Evolutionary conservation across 768 basidiomycete genomes (phyloP), one percentile per base, ranked within the genome.

Genomic region (Tephrocybe sp.): DNA sequence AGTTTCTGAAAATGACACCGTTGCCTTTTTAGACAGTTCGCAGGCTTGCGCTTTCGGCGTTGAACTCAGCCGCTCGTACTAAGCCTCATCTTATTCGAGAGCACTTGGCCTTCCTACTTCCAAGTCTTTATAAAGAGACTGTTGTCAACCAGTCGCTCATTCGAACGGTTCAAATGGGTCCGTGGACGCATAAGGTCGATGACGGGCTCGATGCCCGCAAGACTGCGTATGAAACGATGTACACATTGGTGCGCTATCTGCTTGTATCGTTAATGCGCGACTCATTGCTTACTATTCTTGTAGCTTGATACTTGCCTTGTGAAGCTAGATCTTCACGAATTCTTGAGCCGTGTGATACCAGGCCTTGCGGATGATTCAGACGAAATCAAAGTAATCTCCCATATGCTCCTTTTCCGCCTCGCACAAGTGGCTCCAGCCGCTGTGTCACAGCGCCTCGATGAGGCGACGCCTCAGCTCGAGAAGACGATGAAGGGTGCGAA

Each of bases 141-240:
- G 63, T 77, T 33, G 71, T 94, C 64, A 92, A 91, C 55, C 76
- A 80, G 2, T 78, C 85, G 1, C 82, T 94, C 52, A 85, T 96
- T 62, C 84, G 89, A 26, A 91, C 89, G 1, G 93, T 97, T 11
- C 91, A 93, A 63, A 97, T 97, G 94, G 93, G 94, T 17, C 93
- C 94, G 2, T 97, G 93, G 93, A 90, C 87, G 22, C 92, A 96
- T 70, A 93, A 90, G 65, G 92, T 97, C 46, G 97, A 99, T 60
- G 95, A 98, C 57, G 97, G 97, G 42, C 76, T 98, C 35, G 96
- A 98, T 56, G 86, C 94, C 17, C 84, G 97, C 52, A 98, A 98
- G 77, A 95, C 92, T 0, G 96, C 97, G 2, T 98, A 91, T 68
- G 97, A 99, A 69, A 93, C 94, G 1, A 91, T 98, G 76, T 95